phyloP scores from a whole-genome alignment of 2,329 filamentous ascomycete genomes.

The Pyrenochaeta sp. region DNA sequence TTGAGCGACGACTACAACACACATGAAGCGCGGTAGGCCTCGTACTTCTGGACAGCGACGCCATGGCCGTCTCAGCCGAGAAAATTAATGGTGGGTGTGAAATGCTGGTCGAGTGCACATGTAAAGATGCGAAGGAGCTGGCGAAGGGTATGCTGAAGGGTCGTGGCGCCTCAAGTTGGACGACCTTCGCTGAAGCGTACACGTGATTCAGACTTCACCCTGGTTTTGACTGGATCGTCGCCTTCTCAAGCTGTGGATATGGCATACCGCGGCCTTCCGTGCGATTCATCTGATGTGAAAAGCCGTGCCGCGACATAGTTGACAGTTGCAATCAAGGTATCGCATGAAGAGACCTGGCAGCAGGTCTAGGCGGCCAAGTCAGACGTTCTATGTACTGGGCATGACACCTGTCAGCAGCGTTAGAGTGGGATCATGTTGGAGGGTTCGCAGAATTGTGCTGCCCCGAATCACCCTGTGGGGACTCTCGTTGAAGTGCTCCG shows the following conservation, averaged over 20 bases:
- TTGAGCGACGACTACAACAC: conserved; percentile 45
- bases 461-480: neutral
- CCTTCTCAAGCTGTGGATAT: neutral
- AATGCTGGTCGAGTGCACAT: conserved; percentile 16
- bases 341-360: conserved; percentile 4
- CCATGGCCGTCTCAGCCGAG: conserved; percentile 43
- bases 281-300: neutral
- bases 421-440: neutral
- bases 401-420: conserved; percentile 10
- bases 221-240: neutral
- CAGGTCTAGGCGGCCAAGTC: conserved; percentile 3
- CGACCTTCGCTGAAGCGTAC: neutral
- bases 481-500: conserved; percentile 1
- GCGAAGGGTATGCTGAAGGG: conserved; percentile 6
- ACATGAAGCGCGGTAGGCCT: conserved; percentile 49
- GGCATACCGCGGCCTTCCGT: neutral
- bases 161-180: neutral
- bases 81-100: conserved; percentile 17
- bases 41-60: conserved; percentile 32
- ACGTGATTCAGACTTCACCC: conserved; percentile 2
- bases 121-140: conserved; percentile 3
- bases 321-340: neutral
- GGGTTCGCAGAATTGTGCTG: conserved; percentile 3
- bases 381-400: neutral
- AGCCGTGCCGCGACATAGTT: neutral